A percentile compares a stretch with the other conserved stretches of the same genome.
Conservation (phyloP, 1,139 yeast species). For the Geotrichum australiense region DNA sequence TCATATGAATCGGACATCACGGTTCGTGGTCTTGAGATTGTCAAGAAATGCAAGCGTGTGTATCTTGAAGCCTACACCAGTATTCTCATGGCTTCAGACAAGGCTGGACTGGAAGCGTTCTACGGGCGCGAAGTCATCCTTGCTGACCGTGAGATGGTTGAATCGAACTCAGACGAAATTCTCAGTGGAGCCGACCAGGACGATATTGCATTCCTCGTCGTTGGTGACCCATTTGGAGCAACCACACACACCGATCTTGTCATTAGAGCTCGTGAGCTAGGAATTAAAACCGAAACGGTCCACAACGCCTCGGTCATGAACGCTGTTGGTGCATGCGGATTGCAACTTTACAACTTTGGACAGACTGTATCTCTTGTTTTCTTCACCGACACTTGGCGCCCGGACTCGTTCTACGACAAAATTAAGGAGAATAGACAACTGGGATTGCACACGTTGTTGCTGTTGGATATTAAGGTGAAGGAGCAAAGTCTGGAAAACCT, state of each 20-base stretch:
- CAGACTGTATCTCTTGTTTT: conserved; percentile 94
- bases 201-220: conserved; percentile 92
- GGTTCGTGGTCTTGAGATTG: conserved; percentile 84
- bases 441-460: conserved; percentile 83
- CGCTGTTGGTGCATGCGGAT: conserved; percentile 97
- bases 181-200: conserved; percentile 58
- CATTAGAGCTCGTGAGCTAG: conserved; percentile 78
- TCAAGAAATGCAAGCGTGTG: conserved; percentile 75
- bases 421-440: conserved; percentile 80
- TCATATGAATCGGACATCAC: conserved; percentile 88
- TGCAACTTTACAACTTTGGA: conserved; percentile 91
- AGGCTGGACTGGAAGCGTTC: conserved; percentile 54
- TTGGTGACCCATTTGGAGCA: conserved; percentile 97
- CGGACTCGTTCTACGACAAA: conserved; percentile 89
- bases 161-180: conserved; percentile 77
- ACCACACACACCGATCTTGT: conserved; percentile 95
- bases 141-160: conserved; percentile 94
- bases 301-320: conserved; percentile 98
- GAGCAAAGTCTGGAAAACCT: conserved; percentile 92
- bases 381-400: conserved; percentile 93
- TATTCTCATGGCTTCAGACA: conserved; percentile 86
- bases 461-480: conserved; percentile 90
- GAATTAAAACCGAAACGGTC: conserved; percentile 69
- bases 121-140: conserved; percentile 80
- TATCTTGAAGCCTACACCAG: conserved; percentile 94